phyloP scores from a whole-genome alignment of 2,329 filamentous ascomycete species.

The Colletotrichum sp. region DNA sequence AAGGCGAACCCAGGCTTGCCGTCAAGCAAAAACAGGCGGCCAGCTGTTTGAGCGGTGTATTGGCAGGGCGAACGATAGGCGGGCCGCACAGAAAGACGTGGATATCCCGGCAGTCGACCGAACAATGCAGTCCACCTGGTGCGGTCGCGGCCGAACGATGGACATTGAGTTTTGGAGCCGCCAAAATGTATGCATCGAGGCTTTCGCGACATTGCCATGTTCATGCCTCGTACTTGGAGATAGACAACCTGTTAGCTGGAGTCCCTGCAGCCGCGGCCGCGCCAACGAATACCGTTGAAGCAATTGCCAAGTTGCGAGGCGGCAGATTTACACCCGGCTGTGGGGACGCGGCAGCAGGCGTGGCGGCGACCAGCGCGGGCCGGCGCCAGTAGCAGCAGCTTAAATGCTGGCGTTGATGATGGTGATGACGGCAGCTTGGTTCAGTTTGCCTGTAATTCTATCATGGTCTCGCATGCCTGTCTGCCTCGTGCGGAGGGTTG shows the following conservation, averaged over 20 bases:
- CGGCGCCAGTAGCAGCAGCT: background rate
- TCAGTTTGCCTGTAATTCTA: background rate
- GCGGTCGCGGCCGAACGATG: background rate
- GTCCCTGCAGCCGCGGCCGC: background rate
- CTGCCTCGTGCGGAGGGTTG: background rate
- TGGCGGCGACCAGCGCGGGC: background rate
- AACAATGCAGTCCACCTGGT: background rate
- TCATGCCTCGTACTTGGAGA: background rate
- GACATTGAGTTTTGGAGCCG: background rate
- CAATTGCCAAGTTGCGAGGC: background rate
- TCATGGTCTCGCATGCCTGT: background rate
- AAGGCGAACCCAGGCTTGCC: background rate
- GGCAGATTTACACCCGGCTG: conserved; percentile 2
- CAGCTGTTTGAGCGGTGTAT: background rate
- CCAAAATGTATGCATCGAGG: background rate
- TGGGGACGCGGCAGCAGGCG: conserved; percentile 1
- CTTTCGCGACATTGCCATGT: background rate
- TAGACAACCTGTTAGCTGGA: background rate
- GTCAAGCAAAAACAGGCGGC: background rate
- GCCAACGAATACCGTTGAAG: background rate
- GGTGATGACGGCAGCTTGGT: background rate
- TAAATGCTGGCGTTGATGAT: background rate
- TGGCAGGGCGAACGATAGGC: conserved; percentile 4
- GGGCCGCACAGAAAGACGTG: background rate
- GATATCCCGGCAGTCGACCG: background rate